Evolutionary conservation across 1,284 basidiomycete genomes (phyloP).

Genomic region (Irpex rosettiformis): DNA sequence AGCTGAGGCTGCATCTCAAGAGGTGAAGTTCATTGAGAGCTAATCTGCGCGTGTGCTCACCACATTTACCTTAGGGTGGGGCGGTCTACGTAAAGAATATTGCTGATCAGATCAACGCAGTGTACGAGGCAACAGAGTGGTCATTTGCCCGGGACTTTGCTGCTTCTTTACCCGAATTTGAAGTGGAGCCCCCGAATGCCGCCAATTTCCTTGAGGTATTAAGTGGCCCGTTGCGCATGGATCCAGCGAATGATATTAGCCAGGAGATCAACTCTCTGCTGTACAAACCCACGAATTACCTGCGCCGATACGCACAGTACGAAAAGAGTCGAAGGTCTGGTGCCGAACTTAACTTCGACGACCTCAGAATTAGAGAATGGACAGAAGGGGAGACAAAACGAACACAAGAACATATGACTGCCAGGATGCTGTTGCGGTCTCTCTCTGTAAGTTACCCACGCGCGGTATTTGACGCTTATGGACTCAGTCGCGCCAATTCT

Average conservation of each 20-base stretch:
- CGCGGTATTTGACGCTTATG: neutral
- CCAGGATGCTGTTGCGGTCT: neutral
- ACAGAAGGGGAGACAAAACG: neutral
- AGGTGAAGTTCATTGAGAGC: constrained; percentile 22
- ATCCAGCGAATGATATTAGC: too few relatives aligned
- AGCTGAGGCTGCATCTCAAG: constrained; percentile 28
- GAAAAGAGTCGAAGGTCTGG: neutral
- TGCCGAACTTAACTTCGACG: neutral
- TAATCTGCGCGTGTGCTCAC: neutral
- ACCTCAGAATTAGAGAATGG: neutral
- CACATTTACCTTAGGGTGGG: neutral
- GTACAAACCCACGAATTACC: too few relatives aligned
- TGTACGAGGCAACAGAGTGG: neutral
- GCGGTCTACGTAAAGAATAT: neutral
- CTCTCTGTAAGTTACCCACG: neutral
- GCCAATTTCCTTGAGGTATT: neutral
- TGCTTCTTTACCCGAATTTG: neutral
- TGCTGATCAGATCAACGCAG: neutral
- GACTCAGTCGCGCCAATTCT: neutral
- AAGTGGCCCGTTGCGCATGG: neutral
- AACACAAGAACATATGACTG: neutral
- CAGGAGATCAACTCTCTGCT: too few relatives aligned
- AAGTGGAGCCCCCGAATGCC: neutral
- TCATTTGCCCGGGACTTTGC: neutral
- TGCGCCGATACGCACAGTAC: neutral